Conservation (phyloP, 305 asterid species). For the Fraxinus sp. region DNA sequence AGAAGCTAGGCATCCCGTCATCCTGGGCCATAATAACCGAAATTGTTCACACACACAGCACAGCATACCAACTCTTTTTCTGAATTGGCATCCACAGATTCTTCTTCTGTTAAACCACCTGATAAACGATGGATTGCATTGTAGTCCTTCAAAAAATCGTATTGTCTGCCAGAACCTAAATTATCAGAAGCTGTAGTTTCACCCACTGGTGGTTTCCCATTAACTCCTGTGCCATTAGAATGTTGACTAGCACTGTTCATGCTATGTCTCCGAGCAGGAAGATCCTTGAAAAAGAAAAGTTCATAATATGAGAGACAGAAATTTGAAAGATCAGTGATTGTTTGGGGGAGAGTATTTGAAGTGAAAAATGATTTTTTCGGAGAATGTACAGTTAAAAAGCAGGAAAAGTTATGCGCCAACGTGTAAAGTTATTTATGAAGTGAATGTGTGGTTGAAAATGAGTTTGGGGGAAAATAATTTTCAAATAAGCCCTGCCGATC, state of each 20-base stretch:
- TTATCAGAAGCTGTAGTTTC: slow-evolving; percentile 29
- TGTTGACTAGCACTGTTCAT: slow-evolving; percentile 25
- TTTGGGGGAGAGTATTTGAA: not conserved
- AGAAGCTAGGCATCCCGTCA: slow-evolving; percentile 12
- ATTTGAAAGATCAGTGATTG: not conserved
- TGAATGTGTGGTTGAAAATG: not conserved
- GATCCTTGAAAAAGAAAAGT: slow-evolving; percentile 27
- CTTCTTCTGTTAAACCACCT: slow-evolving; percentile 44
- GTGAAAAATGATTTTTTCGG: not conserved
- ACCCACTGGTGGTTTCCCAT: slow-evolving; percentile 30
- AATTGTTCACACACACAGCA: slow-evolving; percentile 2
- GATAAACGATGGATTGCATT: slow-evolving; percentile 60
- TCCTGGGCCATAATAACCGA: slow-evolving; percentile 1
- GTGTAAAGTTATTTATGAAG: not conserved
- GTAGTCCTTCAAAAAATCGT: slow-evolving; percentile 52
- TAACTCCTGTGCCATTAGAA: slow-evolving; percentile 37
- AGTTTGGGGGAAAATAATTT: not conserved
- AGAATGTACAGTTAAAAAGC: not conserved
- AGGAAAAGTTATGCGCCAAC: not conserved
- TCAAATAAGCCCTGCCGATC: not conserved
- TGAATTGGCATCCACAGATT: slow-evolving; percentile 74
- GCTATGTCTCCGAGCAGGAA: slow-evolving; percentile 36
- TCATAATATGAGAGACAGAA: slow-evolving; percentile 5
- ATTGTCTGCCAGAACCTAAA: slow-evolving; percentile 34
- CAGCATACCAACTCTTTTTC: slow-evolving; percentile 86